Evolutionary conservation across 2,329 filamentous ascomycete species (phyloP), one percentile per base, ranked within the genome.

Genomic region (Incumbomyces delicatus): DNA sequence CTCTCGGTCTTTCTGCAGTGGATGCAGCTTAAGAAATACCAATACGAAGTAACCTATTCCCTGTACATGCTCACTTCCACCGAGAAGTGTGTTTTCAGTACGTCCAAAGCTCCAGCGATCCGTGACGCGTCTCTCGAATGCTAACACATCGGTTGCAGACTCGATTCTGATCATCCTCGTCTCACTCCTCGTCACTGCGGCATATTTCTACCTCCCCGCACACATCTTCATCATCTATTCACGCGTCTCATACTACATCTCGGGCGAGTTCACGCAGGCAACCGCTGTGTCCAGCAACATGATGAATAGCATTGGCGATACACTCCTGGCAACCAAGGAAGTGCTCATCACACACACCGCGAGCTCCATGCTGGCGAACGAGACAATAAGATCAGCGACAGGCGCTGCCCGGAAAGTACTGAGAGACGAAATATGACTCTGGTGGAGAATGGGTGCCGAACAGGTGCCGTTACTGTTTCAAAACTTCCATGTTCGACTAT

Each of bases 51-150:
- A 65, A 95, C 90, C 11, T 92, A 94, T 68, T 84, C 85, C 51
- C 78, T 96, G 20, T 96, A 98, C 75, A 96, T 98, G 85, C 83
- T 95, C 59, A 95, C 89, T 32, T 85, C 88, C 1, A 88, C 85
- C 44, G 92, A 98, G 73, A 95, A 95, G 67, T 90, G 95, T 68
- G 83, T 95, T 59, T 94, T 96, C 70, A 96, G 92, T 96, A 77
- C 48, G 87, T 69, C 30, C n/a, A 27, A 27, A 27, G 22, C 22
- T 27, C 22, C 22, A 27, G 22, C 22, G 4, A 33, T 50, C 29
- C 41, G 37, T 40, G 17, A 41, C 27, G 18, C 8, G 5, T 27
- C 22, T 27, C 22, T 27, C 22, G 4, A 27, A 27, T 5, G 22
- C 12, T 46, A 41, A 46, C 36, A 35, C 20, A 13, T 18, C 37